Evolutionary conservation across 306 rosid species (phyloP), one percentile per base, ranked within the genome.

Genomic region (Dalbergia oliveri): DNA sequence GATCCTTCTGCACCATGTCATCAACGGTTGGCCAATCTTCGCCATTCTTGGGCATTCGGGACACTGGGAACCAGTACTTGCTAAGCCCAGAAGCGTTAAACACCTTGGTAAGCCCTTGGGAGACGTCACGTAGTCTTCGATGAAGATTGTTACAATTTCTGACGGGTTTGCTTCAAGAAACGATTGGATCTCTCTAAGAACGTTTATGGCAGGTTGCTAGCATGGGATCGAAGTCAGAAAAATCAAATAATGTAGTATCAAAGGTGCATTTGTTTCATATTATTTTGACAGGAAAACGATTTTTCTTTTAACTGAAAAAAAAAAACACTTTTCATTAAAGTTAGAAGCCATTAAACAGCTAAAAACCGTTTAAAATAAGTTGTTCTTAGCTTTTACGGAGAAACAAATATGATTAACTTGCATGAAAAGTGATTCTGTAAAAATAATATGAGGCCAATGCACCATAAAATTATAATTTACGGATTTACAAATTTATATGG

Each of bases 51-150:
- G 97, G 97, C 96, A 93, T 91, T 69, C 57, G 79, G 56, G 91
- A 85, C 4, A 88, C 3, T 1, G 97, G 97, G 80, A 93, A 88
- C 88, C 39, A 19, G 63, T 78, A 91, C 43, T 73, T 89, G 33
- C n/a, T 83, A 0, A 91, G 77, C 50, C 90, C 96, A 74, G 97
- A 85, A 61, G 86, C 85, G 35, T 88, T 72, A 57, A 93, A 93
- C 44, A 93, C 83, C 76, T 93, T 93, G 19, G 87, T 74, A 66
- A 93, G 86, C 60, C 97, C 94, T 51, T 75, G 77, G 19, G 58
- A 45, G 97, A 86, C 9, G 85, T 51, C 61, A 91, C 97, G 16
- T 93, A 93, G 84, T 93, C 97, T 85, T 93, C 97, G 33, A 93
- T 91, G 87, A 91, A 83, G 72, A 93, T 91, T 53, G 97, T 93